Base-by-base conservation (phyloP, 176 grass and related monocot genomes). In the Rhynchospora breviuscula region DNA sequence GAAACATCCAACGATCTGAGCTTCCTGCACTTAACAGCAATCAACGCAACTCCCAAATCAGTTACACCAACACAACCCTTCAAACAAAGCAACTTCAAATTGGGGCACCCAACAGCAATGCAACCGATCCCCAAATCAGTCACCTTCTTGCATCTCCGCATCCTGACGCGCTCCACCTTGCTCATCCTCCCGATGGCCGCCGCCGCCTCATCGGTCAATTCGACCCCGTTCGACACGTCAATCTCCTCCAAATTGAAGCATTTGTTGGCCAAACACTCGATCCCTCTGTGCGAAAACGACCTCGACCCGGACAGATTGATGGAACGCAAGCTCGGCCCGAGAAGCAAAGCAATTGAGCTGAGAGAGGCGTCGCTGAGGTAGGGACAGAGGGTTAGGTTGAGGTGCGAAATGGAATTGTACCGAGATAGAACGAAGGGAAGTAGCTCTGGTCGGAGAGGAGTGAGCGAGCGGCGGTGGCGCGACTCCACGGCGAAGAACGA, bases 71-170 rank as follows among this genome's bases (percentile, higher is more conserved):
- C 78, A 88, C 96, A 93, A 85, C 89, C 92, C 61, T 86, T 98
- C 79, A 98, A 90, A 35, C 79, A 89, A 83, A 98, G 85, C 6
- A 89, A 79, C 18, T 87, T 84, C 18, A 98, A 81, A 66, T 98
- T 82, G 0, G 83, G 51, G 48, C 93, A 98, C 0, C 93, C 91
- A 10, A 95, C 88, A 48, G 93, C 96, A 87, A 98, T 81, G 88
- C 93, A 95, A 0, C 89, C 87, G 67, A 98, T 90, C 1, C 96
- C 96, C 80, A 98, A 89, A 78, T 98, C 96, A 0, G 86, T 95
- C 15, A 98, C 7, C 9, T 65, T 56, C 84, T 86, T 93, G 83
- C 96, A 98, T 46, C 92, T 85, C 45, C 88, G 81, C 11, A 98
- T 72, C 2, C 87, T 90, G 0, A 98, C 64, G 51, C 82, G 65